These are phyloP conservation scores for Teunomyces pallodes DNA, from an alignment of 805 yeast genomes.

Conservation along the genomic window DNA sequence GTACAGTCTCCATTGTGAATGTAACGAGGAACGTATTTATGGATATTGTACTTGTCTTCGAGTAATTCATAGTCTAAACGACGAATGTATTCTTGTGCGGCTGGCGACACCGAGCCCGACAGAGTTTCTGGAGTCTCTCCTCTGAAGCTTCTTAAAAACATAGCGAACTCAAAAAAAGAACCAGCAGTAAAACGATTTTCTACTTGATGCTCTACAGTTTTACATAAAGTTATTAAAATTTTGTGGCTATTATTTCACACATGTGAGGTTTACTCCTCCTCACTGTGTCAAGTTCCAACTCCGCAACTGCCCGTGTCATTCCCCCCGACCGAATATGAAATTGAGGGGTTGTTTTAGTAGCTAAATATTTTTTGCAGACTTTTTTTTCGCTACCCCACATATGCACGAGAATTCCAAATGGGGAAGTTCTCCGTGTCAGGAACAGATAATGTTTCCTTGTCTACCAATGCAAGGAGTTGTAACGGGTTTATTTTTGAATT, in stretches of 20 bases:
- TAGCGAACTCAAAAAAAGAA: not conserved
- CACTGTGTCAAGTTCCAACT: not conserved
- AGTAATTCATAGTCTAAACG: conserved; percentile 34
- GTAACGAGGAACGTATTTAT: conserved; percentile 37
- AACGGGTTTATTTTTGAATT: not conserved
- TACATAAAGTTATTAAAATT: not conserved
- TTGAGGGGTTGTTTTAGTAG: not conserved
- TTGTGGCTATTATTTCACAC: not conserved
- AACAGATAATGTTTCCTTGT: not conserved
- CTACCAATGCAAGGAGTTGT: not conserved
- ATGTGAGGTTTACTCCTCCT: not conserved
- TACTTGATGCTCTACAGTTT: not conserved
- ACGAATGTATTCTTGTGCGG: conserved; percentile 19
- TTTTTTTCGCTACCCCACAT: not conserved
- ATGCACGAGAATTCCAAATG: not conserved
- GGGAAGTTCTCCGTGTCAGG: not conserved
- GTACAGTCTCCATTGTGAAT: conserved; percentile 36
- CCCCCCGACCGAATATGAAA: not conserved
- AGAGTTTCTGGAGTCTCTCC: not conserved
- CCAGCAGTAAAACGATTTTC: not conserved
- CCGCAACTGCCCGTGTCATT: not conserved
- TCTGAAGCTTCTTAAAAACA: not conserved
- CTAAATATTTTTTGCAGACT: not conserved
- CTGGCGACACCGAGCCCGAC: conserved; percentile 3
- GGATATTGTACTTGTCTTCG: conserved; percentile 31